phyloP scores from a whole-genome alignment of 176 grass and related monocot species.

The Eragrostis nindensis region DNA sequence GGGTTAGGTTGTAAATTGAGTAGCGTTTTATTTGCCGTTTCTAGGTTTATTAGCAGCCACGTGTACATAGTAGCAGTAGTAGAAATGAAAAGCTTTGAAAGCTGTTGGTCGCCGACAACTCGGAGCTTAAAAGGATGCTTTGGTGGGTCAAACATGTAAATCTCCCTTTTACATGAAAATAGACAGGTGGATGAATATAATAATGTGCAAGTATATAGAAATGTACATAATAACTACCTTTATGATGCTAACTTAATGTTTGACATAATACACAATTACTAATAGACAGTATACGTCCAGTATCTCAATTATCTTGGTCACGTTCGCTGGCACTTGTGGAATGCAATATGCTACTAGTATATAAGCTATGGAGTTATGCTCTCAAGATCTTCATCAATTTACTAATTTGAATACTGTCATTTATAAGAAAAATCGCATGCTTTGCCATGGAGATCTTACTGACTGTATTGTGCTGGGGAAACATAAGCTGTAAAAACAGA shows the following conservation, averaged over 20 bases:
- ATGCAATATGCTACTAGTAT: background rate
- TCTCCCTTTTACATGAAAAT: slow-evolving; percentile 38
- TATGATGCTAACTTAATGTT: background rate
- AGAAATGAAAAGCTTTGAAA: slow-evolving; percentile 33
- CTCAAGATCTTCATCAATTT: background rate
- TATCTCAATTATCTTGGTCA: background rate
- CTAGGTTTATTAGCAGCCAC: slow-evolving; percentile 29
- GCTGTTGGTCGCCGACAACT: slow-evolving; percentile 34
- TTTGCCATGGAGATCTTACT: background rate
- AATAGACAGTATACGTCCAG: background rate
- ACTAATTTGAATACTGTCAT: background rate
- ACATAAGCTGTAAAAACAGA: background rate
- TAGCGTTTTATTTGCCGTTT: slow-evolving; percentile 28
- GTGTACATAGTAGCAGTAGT: slow-evolving; percentile 44
- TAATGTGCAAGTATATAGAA: background rate
- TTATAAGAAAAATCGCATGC: background rate
- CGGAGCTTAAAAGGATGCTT: background rate
- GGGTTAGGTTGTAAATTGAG: slow-evolving; percentile 48
- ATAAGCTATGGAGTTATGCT: background rate
- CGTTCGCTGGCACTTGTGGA: background rate
- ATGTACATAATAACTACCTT: slow-evolving; percentile 29
- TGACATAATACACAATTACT: background rate
- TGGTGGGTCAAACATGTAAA: slow-evolving; percentile 29
- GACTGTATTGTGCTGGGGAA: background rate
- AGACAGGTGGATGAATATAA: slow-evolving; percentile 20